Base-by-base conservation (phyloP, 2,329 filamentous ascomycete genomes). In the Lecanicillium sp. region DNA sequence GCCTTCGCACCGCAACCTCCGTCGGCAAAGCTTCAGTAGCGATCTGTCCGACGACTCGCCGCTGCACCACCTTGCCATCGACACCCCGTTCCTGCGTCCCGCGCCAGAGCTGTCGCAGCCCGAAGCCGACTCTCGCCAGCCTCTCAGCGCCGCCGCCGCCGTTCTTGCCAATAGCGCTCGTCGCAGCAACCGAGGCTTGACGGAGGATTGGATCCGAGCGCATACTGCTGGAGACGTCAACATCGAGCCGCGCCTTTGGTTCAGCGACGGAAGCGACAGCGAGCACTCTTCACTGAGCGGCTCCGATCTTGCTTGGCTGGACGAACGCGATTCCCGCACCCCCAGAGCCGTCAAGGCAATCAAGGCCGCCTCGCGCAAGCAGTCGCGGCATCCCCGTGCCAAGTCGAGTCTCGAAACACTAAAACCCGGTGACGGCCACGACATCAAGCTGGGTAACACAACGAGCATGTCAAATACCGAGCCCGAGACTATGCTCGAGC, bases 181-280 rank as follows among this genome's bases (percentile, higher is more conserved):
- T 53, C 65, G 79, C 55, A 68, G 74, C 40, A 65, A 70, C 13
- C 68, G 70, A 47, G 79, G 81, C 43, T 72, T 89, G 39, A 87
- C 84, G 0, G 83, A 89, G 59, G 84, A 88, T 66, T 90, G 86
- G 86, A 87, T 92, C 48, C 82, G 84, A 44, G 83, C 86, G 45
- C 87, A 89, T 54, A 80, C 86, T n/a, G 74, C 81, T n/a, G 74
- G 76, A 46, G 77, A 82, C 48, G 72, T 72, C 47, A 73, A 79
- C 49, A 76, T 74, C 22, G 85, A 92, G 56, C 77, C 78, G 48
- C 79, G 77, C 44, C 82, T 87, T 60, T 94, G 87, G 87, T 72
- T 88, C 49, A 94, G 86, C 57, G 87, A 94, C 51, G 64, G 55
- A 51, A 66, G 77, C 55, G 77, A 76, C 52, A 87, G 82, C 57